These are phyloP conservation scores for Xerocomellus chrysenteron DNA, from an alignment of 768 basidiomycete genomes.

Conservation along the genomic window DNA sequence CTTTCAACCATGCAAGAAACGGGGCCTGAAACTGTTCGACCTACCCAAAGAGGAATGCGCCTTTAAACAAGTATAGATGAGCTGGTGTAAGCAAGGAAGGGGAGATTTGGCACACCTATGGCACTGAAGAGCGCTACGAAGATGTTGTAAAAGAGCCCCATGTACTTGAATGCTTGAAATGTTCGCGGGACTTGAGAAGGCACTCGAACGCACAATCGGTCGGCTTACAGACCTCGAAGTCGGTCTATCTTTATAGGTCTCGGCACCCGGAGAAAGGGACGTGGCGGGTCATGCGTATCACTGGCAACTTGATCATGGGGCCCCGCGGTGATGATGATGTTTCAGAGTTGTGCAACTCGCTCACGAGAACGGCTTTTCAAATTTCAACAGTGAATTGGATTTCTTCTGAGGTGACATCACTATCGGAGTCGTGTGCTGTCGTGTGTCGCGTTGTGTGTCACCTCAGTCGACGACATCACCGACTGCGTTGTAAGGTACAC, in stretches of 20 bases:
- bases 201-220: not conserved
- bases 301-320: not conserved
- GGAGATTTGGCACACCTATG: conserved; percentile 9
- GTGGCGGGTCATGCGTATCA: not conserved
- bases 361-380: not conserved
- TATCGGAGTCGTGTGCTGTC: not conserved
- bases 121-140: conserved; percentile 22
- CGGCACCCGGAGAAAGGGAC: not conserved
- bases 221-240: not conserved
- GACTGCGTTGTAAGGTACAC: no score
- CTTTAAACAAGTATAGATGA: not conserved
- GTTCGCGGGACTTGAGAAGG: not conserved
- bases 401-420: not conserved
- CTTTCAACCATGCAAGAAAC: not conserved
- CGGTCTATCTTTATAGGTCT: conserved; percentile 1
- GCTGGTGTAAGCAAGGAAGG: not conserved
- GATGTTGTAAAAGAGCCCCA: conserved; percentile 17
- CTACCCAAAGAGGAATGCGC: conserved; percentile 21
- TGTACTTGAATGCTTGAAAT: not conserved
- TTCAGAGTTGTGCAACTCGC: not conserved
- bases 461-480: not conserved
- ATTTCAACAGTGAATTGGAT: not conserved
- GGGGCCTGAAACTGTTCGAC: not conserved
- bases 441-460: not conserved
- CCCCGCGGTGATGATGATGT: not conserved